Conservation (phyloP, 495 filamentous ascomycete species). For the Lineolata rhizophorae region DNA sequence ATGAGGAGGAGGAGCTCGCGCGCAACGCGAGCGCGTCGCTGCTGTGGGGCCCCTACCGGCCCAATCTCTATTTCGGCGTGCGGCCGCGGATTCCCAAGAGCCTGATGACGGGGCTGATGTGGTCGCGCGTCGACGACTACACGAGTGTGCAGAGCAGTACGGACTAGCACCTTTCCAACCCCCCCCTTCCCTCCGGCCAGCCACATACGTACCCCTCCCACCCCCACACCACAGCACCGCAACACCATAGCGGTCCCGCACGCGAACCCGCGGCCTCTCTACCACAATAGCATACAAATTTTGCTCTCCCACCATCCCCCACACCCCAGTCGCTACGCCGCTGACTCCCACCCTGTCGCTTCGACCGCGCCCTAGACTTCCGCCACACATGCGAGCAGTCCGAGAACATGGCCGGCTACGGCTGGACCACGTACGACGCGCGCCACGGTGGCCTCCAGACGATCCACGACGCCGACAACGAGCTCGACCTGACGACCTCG, state of each 20-base stretch:
- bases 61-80: conserved; percentile 90
- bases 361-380: conserved; percentile 33
- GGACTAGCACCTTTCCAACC: no score
- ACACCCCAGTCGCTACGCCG: no score
- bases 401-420: conserved; percentile 86
- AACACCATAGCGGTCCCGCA: no score
- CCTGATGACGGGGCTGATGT: conserved; percentile 66
- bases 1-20: no score
- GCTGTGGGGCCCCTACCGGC: conserved; percentile 90
- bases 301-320: no score
- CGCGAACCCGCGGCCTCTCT: no score
- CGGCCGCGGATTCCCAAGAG: conserved; percentile 73
- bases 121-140: conserved; percentile 73
- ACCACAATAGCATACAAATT: no score
- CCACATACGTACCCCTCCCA: no score
- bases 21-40: conserved; percentile 58
- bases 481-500: conserved; percentile 70
- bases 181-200: no score
- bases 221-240: no score
- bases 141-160: conserved; percentile 55
- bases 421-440: conserved; percentile 91
- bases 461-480: conserved; percentile 73
- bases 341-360: no score
- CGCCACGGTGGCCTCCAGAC: conserved; percentile 69
- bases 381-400: conserved; percentile 92